Evolutionary conservation across 306 rosid genomes (phyloP).

Genomic region (Alnus rubra): DNA sequence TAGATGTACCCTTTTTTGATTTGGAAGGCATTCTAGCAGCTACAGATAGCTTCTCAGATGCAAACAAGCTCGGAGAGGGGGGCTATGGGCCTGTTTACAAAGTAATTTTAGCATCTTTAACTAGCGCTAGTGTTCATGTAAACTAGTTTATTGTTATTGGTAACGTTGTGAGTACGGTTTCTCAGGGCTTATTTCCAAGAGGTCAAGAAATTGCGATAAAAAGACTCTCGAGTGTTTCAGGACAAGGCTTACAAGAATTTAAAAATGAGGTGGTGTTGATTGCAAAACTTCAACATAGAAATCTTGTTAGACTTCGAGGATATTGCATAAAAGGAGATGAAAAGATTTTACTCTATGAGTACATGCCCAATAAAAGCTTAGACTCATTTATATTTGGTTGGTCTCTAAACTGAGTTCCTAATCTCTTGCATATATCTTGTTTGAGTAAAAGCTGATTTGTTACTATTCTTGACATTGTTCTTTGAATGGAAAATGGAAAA

Average conservation of each 20-base stretch:
- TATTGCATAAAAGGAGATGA: too few species aligned
- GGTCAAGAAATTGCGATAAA: constrained; percentile 45
- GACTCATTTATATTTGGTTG: constrained; percentile 53
- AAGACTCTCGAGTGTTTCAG: constrained; percentile 44
- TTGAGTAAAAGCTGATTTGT: neutral
- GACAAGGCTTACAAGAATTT: constrained; percentile 53
- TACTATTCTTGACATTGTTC: neutral
- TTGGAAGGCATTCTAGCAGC: constrained; percentile 38
- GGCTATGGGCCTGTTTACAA: constrained; percentile 71
- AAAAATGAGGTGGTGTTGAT: constrained; percentile 43
- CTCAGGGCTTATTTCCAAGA: constrained; percentile 40
- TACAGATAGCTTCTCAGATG: constrained; percentile 50
- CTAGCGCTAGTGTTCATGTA: neutral
- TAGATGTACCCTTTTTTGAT: constrained; percentile 41
- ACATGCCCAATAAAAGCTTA: constrained; percentile 40
- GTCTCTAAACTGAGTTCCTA: neutral
- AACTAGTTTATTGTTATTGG: neutral
- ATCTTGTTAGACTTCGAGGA: constrained; percentile 30
- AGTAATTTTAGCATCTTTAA: constrained; percentile 19
- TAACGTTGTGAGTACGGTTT: neutral
- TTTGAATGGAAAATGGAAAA: constrained; percentile 5
- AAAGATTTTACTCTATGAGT: too few species aligned
- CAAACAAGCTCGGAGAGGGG: constrained; percentile 52
- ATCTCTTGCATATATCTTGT: neutral
- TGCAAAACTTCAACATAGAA: constrained; percentile 55